Base-by-base conservation (phyloP, 257 asterid genomes). In the Solanum habrochaites region DNA sequence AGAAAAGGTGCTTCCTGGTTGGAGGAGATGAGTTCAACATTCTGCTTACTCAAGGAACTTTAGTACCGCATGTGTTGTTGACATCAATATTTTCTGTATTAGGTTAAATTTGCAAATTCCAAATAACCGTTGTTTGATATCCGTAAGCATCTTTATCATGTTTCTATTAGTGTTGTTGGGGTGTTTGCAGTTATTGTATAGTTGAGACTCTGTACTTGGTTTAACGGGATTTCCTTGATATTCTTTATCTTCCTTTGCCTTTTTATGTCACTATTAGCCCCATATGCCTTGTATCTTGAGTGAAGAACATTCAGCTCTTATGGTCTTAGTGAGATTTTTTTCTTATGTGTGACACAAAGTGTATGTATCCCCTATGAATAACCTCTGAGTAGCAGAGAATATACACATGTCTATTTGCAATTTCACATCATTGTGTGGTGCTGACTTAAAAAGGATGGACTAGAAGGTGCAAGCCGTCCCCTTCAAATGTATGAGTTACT, bases 1-100 rank as follows among this genome's bases (percentile, higher is more conserved):
- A 96, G 99, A 93, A 73, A 94, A 94, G 91, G 94, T 14, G 85
- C 94, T 92, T 92, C 97, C 97, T 6, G 99, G 99, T 49, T 96
- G 99, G 99, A 93, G 94, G 95, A 92, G 99, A 93, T 96, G 92
- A 95, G 89, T 14, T 82, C 56, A 62, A 71, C 85, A 80, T 73
- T 70, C 83, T 18, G 69, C 88, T 88, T 80, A 47, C 85, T 80
- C 85, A 18, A 80, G 85, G 67, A 80, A 80, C 85, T 80, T 80
- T 80, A 29, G 67, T 80, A 45, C 85, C 7, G 84, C 85, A 29
- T 47, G 20, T 80, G 85, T 52, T 56, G 66, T 80, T 80, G 85
- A 45, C 85, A 47, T 29, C 85, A 80, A 47, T 47, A 49, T 18
- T 80, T 80, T 49, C 42, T 80, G 85, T 80, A 29, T 20, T 27